These are phyloP conservation scores for Herpetomonas tarakana DNA, from an alignment of 208 protist genomes.

Conservation along the genomic window DNA sequence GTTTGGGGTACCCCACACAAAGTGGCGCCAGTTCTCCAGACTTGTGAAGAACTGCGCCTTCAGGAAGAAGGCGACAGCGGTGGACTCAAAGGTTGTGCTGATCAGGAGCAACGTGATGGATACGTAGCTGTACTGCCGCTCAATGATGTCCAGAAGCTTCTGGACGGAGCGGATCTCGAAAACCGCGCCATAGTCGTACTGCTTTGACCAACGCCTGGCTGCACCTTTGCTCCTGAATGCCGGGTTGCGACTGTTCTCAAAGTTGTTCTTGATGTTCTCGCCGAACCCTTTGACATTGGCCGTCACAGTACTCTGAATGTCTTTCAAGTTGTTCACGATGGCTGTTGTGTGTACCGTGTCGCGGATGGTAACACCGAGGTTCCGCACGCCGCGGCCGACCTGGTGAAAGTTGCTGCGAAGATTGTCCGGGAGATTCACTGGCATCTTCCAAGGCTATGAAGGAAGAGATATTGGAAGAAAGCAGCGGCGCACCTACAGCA, in stretches of 20 bases:
- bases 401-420: not conserved
- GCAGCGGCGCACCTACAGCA: no score
- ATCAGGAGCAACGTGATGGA: constrained; percentile 27
- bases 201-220: constrained; percentile 13
- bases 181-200: constrained; percentile 18
- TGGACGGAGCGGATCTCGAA: constrained; percentile 29
- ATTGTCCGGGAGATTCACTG: not conserved
- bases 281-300: constrained; percentile 10
- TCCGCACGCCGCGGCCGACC: not conserved
- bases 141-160: constrained; percentile 44
- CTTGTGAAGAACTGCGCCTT: constrained; percentile 12
- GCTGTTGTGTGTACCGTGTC: not conserved
- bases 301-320: constrained; percentile 10
- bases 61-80: constrained; percentile 30
- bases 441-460: not conserved
- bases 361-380: not conserved
- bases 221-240: not conserved
- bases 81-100: constrained; percentile 21
- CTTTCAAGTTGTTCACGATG: not conserved
- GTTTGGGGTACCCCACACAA: constrained; percentile 25
- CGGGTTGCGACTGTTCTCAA: constrained; percentile 22
- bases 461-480: no score
- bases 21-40: constrained; percentile 13
- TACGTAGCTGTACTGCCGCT: constrained; percentile 41
- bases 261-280: constrained; percentile 26